Evolutionary conservation across 495 filamentous ascomycete species (phyloP), one percentile per base, ranked within the genome.

Genomic region (Neurospora sp.): DNA sequence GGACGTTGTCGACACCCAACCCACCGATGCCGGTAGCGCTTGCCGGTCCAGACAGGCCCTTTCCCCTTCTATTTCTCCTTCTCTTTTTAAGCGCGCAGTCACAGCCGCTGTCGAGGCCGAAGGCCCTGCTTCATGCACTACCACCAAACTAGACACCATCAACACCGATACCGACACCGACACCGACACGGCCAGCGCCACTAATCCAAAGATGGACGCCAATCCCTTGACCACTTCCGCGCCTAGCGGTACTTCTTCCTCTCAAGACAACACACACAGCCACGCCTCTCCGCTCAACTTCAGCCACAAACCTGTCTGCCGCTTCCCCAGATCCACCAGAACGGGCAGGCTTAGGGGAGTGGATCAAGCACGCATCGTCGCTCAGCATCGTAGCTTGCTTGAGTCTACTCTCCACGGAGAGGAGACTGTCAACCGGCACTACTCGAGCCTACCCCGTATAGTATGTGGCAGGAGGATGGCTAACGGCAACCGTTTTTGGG

Each of bases 351-450:
- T 0, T 22, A 59, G 11, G 4, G 11, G 0, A 22, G 10, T 6
- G 20, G 12, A 22, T 53, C 10, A 22, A 53, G 20, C 46, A 22
- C 10, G 1, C 4, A 10, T 22, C n/a, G 4, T 4, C 4, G 10
- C 20, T 20, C 46, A 53, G 46, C 10, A 53, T 27, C 48, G 20
- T 27, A 53, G 46, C n/a, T 53, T 12, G 20, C 20, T 0, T 0
- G 5, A 5, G 10, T 1, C 0, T 12, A 1, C 10, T 22, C 20
- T 59, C 11, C 5, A 27, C 11, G 5, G 0, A 1, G 20, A 27
- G 11, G 5, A 14, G 20, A 59, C 20, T 59, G 48, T 7, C 20
- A 14, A 1, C n/a, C 2, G n/a, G 44, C 18, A 10, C 20, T 12
- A 2, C 3, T 20, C 42, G 20, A 6, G 46, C 10, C 0, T 2